A percentile compares a stretch with the other conserved stretches of the same genome.
phyloP scores from a whole-genome alignment of 345 rosid species.

The Excoecaria cochinchinensis region DNA sequence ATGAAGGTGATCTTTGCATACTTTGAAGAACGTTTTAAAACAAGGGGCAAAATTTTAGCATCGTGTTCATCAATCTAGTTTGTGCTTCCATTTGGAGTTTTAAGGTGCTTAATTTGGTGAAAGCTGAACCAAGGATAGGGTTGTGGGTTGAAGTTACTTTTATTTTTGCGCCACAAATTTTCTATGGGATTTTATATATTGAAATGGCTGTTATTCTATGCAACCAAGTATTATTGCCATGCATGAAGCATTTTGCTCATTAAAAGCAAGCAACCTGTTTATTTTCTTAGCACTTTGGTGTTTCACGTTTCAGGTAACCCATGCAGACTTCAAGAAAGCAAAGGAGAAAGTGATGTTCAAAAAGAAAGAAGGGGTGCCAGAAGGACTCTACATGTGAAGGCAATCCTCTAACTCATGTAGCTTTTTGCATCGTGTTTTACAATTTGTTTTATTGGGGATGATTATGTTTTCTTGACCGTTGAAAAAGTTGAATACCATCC shows the following conservation, averaged over 20 bases:
- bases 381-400: constrained; percentile 34
- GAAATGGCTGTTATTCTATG: background rate
- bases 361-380: constrained; percentile 40
- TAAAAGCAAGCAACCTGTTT: background rate
- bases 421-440: background rate
- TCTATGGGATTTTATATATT: background rate
- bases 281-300: background rate
- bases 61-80: background rate
- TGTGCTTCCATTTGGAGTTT: background rate
- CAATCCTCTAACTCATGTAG: background rate
- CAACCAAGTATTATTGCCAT: background rate
- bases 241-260: background rate
- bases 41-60: background rate
- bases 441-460: background rate
- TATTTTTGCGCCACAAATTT: too few relatives aligned
- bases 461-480: background rate
- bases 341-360: constrained; percentile 42
- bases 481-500: background rate
- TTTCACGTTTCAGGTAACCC: constrained; percentile 10
- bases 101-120: background rate
- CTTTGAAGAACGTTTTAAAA: background rate
- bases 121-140: background rate
- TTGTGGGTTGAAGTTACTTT: background rate
- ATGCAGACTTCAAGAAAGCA: constrained; percentile 38
- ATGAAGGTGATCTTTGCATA: constrained; percentile 29